Evolutionary conservation across 139 green algal genomes (phyloP).

Genomic region (Chlorella vulgaris): DNA sequence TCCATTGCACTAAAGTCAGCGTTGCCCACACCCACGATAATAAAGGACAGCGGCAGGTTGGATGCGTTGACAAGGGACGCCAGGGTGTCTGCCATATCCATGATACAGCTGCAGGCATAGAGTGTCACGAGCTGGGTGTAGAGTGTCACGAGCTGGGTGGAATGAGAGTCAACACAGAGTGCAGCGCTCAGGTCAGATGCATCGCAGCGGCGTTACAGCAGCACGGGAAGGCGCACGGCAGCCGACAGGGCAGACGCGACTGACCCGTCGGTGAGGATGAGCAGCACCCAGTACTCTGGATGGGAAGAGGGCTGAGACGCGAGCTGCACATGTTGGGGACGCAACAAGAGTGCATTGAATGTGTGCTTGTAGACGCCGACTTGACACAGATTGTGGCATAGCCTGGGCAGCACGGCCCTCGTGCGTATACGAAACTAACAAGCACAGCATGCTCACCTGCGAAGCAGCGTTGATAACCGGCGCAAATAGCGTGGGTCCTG

Average conservation of each 20-base stretch:
- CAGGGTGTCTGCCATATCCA: conserved; percentile 55
- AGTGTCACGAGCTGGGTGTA: too few species aligned
- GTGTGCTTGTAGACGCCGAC: too few species aligned
- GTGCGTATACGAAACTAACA: background rate
- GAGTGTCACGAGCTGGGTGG: too few species aligned
- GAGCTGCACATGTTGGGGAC: background rate
- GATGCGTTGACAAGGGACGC: conserved; percentile 50
- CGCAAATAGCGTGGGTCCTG: conserved; percentile 55
- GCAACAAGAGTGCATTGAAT: background rate
- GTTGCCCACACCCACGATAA: conserved; percentile 62
- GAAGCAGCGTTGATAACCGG: conserved; percentile 42
- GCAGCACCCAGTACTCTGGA: conserved; percentile 49
- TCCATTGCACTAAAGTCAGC: conserved; percentile 55
- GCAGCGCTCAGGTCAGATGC: too few species aligned
- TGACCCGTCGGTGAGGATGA: conserved; percentile 64
- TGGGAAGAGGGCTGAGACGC: background rate
- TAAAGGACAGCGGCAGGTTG: conserved; percentile 56
- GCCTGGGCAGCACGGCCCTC: too few species aligned
- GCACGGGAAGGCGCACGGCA: too few species aligned
- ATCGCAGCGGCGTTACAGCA: too few species aligned
- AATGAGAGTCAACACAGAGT: too few species aligned
- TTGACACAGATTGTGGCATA: too few species aligned
- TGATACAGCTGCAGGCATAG: conserved; percentile 46
- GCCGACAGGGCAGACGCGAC: too few species aligned
- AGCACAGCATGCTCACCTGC: background rate